Evolutionary conservation across 2,329 filamentous ascomycete genomes (phyloP), one percentile per base, ranked within the genome.

Genomic region (Emydomyces testavorans): DNA sequence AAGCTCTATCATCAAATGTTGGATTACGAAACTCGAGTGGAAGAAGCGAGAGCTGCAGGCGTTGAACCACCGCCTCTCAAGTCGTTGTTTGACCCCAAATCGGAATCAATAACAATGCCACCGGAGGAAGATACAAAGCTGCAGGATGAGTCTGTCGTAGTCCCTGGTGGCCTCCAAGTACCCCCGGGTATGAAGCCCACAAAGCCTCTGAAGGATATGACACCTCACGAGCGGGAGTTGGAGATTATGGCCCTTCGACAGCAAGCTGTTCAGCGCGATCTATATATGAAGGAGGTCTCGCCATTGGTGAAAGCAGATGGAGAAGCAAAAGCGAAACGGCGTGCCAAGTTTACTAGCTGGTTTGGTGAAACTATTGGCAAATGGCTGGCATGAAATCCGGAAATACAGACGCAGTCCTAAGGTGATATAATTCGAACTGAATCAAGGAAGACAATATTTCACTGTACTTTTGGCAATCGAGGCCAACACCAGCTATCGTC

Each of bases 1-100:
- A 79, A 78, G 53, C 74, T 98, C 34, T 98, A 88, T 66, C 84
- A 90, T 59, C 79, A 83, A 57, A 87, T 96, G 81, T 66, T 94
- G 31, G 76, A 79, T 52, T 87, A 94, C 62, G 90, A 98, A 66
- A 73, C 72, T 16, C 77, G 75, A 53, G 79, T 85, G n/a, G 78
- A 83, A 54, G 75, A 79, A 65, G 65, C 77, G 60, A 54, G 64
- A 59, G 58, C 69, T 58, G 58, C 66, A 32, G 66, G 67, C 20
- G 45, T 55, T 32, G 66, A 70, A 38, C 62, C 68, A 34, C 69
- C 70, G 15, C 64, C 66, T 23, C 60, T 71, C 20, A 63, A 61
- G 6, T 71, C 68, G 4, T 62, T 73, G 6, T 71, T 73, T 57
- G 62, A 69, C 38, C 63, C 68, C 3, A 54, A 63, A 37, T 35